Percentiles rank a stretch among this genome's conserved stretches.
Conservation (phyloP, 1,284 basidiomycete species). For the Pseudozyma tsukubaensis region DNA sequence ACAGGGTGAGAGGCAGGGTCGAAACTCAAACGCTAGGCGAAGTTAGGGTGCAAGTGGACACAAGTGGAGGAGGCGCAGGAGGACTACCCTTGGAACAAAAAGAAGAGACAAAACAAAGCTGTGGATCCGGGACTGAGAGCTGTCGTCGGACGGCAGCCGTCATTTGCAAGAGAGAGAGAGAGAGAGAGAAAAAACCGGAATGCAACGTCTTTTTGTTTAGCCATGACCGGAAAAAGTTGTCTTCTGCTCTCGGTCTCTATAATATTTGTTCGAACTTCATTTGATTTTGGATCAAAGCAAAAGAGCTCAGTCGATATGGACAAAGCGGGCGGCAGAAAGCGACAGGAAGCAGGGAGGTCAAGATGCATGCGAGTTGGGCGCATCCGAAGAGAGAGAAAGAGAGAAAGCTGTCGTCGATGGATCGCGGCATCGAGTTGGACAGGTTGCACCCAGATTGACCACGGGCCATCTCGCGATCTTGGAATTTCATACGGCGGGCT, state of each 20-base stretch:
- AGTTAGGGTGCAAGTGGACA: too few species aligned
- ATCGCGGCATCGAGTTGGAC: not conserved
- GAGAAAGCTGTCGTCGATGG: not conserved
- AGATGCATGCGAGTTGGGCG: not conserved
- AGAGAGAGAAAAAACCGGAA: not conserved
- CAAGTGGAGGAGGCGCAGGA: not conserved
- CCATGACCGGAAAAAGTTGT: too few species aligned
- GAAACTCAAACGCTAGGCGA: too few species aligned
- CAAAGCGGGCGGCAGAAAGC: too few species aligned
- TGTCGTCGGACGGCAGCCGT: not conserved
- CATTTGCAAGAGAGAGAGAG: not conserved
- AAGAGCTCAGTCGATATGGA: too few species aligned
- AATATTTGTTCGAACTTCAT: not conserved
- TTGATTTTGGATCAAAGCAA: too few species aligned
- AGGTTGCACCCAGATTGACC: not conserved
- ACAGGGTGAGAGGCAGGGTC: too few species aligned
- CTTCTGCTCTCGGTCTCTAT: not conserved
- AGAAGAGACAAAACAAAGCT: not conserved
- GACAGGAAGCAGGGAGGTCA: too few species aligned
- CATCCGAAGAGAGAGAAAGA: not conserved
- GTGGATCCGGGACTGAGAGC: not conserved
- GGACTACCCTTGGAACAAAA: not conserved
- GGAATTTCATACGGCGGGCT: not conserved
- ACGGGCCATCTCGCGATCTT: not conserved
- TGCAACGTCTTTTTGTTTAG: not conserved